A percentile compares a stretch with the other conserved stretches of the same genome.
Evolutionary conservation across 495 filamentous ascomycete species (phyloP).

Genomic region (Cercophora scortea): DNA sequence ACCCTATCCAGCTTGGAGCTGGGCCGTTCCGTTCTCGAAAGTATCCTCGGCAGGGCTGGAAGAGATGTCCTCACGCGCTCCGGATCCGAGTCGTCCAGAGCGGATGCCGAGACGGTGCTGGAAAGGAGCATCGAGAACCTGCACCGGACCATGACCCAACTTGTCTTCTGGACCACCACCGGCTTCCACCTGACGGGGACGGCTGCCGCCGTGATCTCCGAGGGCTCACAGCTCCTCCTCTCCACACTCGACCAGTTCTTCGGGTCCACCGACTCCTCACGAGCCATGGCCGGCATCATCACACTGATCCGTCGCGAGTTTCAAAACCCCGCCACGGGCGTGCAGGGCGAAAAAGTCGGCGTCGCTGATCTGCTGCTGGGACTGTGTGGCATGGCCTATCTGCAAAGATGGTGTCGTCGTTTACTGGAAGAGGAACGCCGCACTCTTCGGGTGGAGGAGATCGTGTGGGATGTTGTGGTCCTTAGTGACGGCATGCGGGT

Average conservation of each 20-base stretch:
- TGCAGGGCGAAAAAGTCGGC: conserved; percentile 53
- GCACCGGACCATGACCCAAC: conserved; percentile 55
- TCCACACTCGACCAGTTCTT: conserved; percentile 66
- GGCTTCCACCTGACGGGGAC: conserved; percentile 65
- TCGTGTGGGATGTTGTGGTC: conserved; percentile 76
- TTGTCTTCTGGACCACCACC: conserved; percentile 59
- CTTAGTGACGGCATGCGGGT: conserved; percentile 54
- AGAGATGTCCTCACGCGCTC: conserved; percentile 52
- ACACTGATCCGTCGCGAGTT: conserved; percentile 67
- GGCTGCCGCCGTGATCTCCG: conserved; percentile 51
- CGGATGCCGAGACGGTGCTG: conserved; percentile 55
- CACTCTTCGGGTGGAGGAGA: conserved; percentile 48
- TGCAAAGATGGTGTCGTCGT: conserved; percentile 60
- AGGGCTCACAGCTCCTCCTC: conserved; percentile 57
- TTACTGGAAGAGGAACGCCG: conserved; percentile 49
- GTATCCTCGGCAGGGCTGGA: conserved; percentile 60
- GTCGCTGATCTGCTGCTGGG: conserved; percentile 60
- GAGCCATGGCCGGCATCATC: conserved; percentile 74
- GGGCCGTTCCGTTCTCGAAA: conserved; percentile 57
- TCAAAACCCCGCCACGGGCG: conserved; percentile 50
- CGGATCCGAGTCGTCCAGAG: conserved; percentile 44
- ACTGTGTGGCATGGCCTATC: conserved; percentile 60
- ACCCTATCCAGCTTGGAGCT: conserved; percentile 65
- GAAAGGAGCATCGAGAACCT: conserved; percentile 56
- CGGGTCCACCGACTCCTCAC: conserved; percentile 69